Evolutionary conservation across 2,329 filamentous ascomycete genomes (phyloP).

Genomic region (Microdochium bolleyi): DNA sequence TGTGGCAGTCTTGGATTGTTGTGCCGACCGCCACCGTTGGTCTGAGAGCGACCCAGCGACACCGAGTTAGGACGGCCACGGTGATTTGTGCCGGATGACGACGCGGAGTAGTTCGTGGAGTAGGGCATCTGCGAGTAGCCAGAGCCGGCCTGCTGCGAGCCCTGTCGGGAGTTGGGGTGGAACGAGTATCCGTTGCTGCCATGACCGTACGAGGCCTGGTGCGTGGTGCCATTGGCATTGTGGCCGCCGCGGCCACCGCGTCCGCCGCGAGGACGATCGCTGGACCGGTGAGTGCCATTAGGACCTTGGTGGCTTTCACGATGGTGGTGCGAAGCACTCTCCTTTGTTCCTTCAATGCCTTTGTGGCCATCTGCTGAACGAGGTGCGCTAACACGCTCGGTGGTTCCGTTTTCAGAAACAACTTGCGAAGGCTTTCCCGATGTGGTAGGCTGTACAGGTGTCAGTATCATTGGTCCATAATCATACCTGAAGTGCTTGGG

Average conservation of each 20-base stretch:
- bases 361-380: constrained; percentile 8
- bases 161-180: constrained; percentile 6
- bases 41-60: constrained; percentile 10
- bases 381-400: constrained; percentile 4
- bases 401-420: constrained; percentile 8
- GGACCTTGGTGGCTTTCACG: constrained; percentile 26
- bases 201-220: constrained; percentile 11
- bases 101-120: constrained; percentile 5
- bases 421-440: constrained; percentile 8
- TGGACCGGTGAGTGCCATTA: constrained; percentile 14
- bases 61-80: constrained; percentile 15
- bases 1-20: constrained; percentile 9
- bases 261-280: constrained; percentile 32
- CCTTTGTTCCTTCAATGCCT: constrained; percentile 9
- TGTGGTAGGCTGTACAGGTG: too few relatives aligned
- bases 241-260: constrained; percentile 34
- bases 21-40: constrained; percentile 6
- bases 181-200: constrained; percentile 10
- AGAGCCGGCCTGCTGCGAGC: constrained; percentile 2
- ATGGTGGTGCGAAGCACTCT: constrained; percentile 2
- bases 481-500: too few relatives aligned
- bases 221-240: constrained; percentile 14
- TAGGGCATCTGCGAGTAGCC: constrained; percentile 14
- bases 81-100: constrained; percentile 9
- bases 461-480: too few relatives aligned